Evolutionary conservation across 208 protist species (phyloP).

Genomic region (Leptomonas seymouri): DNA sequence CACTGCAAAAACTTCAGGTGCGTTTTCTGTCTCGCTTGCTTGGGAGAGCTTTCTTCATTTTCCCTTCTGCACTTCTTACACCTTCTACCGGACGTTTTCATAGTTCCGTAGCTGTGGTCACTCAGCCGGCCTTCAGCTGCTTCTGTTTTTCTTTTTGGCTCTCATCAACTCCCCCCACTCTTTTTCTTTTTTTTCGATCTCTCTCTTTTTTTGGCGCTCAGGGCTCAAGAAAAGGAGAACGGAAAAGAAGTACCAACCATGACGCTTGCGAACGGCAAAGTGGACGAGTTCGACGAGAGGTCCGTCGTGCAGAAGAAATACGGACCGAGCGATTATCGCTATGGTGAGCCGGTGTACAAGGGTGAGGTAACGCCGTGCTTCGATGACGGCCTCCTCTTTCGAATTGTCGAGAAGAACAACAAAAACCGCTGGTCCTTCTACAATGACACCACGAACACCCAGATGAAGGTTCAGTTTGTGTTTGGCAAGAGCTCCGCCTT

Average conservation of each 20-base stretch:
- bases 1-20: too few relatives aligned
- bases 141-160: neutral
- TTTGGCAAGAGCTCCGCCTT: slow-evolving; percentile 70
- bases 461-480: slow-evolving; percentile 79
- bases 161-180: neutral
- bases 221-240: neutral
- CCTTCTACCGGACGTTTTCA: slow-evolving; percentile 7
- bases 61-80: slow-evolving; percentile 3
- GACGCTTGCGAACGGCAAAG: slow-evolving; percentile 31
- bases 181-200: neutral
- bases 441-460: slow-evolving; percentile 72
- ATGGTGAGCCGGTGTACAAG: slow-evolving; percentile 48
- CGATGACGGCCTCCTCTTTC: slow-evolving; percentile 72
- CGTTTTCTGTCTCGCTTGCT: neutral
- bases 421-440: slow-evolving; percentile 85
- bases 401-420: slow-evolving; percentile 60
- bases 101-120: neutral
- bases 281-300: slow-evolving; percentile 86
- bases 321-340: slow-evolving; percentile 34
- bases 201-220: neutral
- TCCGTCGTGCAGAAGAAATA: slow-evolving; percentile 47
- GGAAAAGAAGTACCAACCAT: slow-evolving; percentile 19
- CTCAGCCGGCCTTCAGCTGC: neutral
- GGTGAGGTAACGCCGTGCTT: slow-evolving; percentile 68
- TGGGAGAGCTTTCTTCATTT: too few relatives aligned